Base-by-base conservation (phyloP, 495 filamentous ascomycete genomes). In the Trypethelium eluteriae region DNA sequence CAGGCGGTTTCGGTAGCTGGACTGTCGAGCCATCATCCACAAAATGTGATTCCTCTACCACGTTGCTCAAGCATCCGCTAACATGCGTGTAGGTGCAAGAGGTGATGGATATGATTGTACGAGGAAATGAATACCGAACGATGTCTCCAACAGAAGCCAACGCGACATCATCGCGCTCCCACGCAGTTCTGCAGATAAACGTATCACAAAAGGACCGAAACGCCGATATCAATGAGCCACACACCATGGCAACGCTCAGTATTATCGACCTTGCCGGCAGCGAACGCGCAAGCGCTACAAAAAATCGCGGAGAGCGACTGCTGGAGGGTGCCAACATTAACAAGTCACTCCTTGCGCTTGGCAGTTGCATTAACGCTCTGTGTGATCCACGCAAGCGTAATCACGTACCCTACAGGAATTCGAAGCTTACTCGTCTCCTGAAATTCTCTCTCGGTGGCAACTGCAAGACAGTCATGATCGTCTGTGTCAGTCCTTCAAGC, bases 381-480 rank as follows among this genome's bases (percentile, higher is more conserved):
- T 99, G 94, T 79, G 94, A 99, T 75, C 87, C 90, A 25, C 85
- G 89, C 41, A 96, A 95, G 80, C 87, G 84, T 64, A 96, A 96
- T 70, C 94, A 99, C 73, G 88, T 99, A 12, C 94, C 94, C 2
- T 99, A 99, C 79, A 86, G 94, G 66, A 97, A 99, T 77, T 97
- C 93, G 39, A 99, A 98, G 72, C 86, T 99, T 62, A 99, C 94
- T 2, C 89, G 94, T 50, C 80, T 99, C 1, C 85, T 99, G 36
- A 99, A 99, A 70, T 99, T 99, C 78, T 95, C 92, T 2, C 83
- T 99, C 1, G 94, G 94, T 56, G 94, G 94, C 2, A 99, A 99
- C 74, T 99, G 94, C 80, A 93, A 90, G 79, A 99, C 94, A 11
- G 94, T 99, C 71, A 99, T 99, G 94, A 99, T 99, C 72, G 94